Conservation (phyloP, 2,329 filamentous ascomycete genomes). For the Trichophyton rubrum region DNA sequence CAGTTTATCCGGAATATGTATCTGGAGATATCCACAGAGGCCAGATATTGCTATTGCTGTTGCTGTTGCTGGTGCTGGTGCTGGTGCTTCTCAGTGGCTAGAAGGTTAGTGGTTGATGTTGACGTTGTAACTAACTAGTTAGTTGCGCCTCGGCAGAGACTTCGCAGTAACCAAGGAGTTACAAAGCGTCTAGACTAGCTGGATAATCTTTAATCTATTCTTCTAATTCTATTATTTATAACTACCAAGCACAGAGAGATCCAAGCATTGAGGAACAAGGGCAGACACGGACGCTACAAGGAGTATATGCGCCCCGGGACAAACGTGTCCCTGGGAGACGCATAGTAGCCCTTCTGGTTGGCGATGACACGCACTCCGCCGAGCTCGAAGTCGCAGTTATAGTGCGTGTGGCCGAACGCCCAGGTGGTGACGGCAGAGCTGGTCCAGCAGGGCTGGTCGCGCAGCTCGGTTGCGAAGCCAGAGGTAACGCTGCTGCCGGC, state of each 20-base stretch:
- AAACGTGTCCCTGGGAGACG: constrained; percentile 23
- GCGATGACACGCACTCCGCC: constrained; percentile 19
- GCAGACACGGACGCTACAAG: neutral
- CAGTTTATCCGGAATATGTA: neutral
- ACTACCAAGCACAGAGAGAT: too few relatives aligned
- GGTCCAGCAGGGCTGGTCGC: constrained; percentile 25
- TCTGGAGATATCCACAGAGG: too few relatives aligned
- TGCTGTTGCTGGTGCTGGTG: too few relatives aligned
- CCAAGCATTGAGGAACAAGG: neutral
- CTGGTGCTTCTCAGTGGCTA: neutral
- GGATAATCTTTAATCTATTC: too few relatives aligned
- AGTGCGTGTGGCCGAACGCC: constrained; percentile 38
- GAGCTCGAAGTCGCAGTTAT: constrained; percentile 24
- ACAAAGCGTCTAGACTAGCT: too few relatives aligned
- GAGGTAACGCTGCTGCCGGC: constrained; percentile 16
- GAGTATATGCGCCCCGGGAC: constrained; percentile 14
- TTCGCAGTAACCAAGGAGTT: too few relatives aligned
- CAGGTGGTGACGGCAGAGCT: constrained; percentile 25
- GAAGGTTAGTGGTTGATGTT: too few relatives aligned
- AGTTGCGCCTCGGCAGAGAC: too few relatives aligned
- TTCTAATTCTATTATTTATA: too few relatives aligned
- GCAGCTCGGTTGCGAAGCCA: constrained; percentile 31
- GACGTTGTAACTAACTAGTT: too few relatives aligned
- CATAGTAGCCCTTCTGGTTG: constrained; percentile 30
- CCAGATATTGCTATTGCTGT: neutral